A percentile compares a stretch with the other conserved stretches of the same genome.
phyloP scores from a whole-genome alignment of 805 yeast species.

The Candida anglica region DNA sequence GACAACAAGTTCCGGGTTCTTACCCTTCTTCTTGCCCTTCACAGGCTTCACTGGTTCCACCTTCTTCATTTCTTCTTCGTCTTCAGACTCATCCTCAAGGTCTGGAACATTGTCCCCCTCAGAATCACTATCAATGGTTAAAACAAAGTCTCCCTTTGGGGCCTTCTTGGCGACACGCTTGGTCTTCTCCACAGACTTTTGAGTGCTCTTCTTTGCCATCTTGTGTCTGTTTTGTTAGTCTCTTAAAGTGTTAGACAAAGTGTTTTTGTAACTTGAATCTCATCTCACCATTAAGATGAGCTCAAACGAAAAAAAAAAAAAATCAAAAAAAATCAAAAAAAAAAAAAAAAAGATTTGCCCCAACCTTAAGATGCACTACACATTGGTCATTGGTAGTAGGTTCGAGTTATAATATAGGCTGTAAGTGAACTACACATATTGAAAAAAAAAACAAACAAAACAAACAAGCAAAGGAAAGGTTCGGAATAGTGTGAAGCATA shows the following conservation, averaged over 20 bases:
- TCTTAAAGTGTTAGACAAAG: conserved; percentile 2
- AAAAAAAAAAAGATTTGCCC: no score
- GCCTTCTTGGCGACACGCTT: background rate
- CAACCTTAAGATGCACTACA: no score
- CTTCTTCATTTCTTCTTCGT: conserved; percentile 40
- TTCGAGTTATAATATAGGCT: no score
- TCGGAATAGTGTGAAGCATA: no score
- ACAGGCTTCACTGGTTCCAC: conserved; percentile 30
- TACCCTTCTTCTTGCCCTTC: conserved; percentile 15
- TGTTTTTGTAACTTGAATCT: conserved; percentile 2
- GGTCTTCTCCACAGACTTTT: no score
- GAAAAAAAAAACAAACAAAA: no score
- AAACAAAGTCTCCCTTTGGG: conserved; percentile 50
- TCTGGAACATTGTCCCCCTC: conserved; percentile 35
- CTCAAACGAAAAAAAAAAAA: no score
- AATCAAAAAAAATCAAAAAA: no score
- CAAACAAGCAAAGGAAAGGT: no score
- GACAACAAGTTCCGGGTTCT: conserved; percentile 15
- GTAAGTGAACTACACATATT: no score
- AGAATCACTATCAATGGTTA: conserved; percentile 77
- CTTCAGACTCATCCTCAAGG: conserved; percentile 20
- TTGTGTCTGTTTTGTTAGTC: conserved; percentile 4
- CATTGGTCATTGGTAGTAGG: no score
- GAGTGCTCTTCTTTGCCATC: conserved; percentile 4
- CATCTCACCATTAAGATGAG: no score